Percentiles rank a stretch among this genome's conserved stretches.
Evolutionary conservation across 2,329 filamentous ascomycete species (phyloP).

Genomic region (Alternaria novae-zelandiae): DNA sequence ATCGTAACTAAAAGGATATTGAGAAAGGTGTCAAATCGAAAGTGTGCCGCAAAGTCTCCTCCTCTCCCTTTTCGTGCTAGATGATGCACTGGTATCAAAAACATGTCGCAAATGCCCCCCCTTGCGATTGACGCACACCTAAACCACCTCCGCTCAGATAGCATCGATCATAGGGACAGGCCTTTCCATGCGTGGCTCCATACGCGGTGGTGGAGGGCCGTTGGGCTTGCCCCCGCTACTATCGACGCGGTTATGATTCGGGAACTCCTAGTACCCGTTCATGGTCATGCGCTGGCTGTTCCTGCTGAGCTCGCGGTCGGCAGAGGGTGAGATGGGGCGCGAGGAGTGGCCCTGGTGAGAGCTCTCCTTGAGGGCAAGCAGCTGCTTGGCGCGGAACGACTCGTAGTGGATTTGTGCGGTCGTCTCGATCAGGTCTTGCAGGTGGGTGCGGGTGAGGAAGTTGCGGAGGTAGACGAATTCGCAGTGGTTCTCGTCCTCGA

Average conservation of each 20-base stretch:
- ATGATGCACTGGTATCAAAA: slow-evolving; percentile 50
- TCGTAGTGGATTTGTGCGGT: slow-evolving; percentile 99
- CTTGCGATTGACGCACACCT: background rate
- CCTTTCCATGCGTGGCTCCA: slow-evolving; percentile 34
- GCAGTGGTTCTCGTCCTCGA: slow-evolving; percentile 99
- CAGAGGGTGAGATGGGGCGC: slow-evolving; percentile 92
- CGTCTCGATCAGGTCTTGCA: slow-evolving; percentile 98
- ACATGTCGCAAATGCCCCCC: slow-evolving; percentile 27
- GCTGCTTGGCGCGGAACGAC: slow-evolving; percentile 99
- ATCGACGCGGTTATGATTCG: slow-evolving; percentile 41
- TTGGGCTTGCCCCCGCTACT: slow-evolving; percentile 34
- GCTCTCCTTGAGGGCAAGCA: slow-evolving; percentile 96
- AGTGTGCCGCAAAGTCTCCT: slow-evolving; percentile 28
- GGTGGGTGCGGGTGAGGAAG: slow-evolving; percentile 97
- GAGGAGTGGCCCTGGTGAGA: slow-evolving; percentile 79
- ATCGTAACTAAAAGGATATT: slow-evolving; percentile 47
- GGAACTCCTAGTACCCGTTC: slow-evolving; percentile 85
- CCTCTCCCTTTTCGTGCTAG: slow-evolving; percentile 35
- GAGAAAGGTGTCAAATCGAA: slow-evolving; percentile 37
- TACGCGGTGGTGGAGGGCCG: slow-evolving; percentile 28
- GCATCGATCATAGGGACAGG: slow-evolving; percentile 33
- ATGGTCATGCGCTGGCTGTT: slow-evolving; percentile 97
- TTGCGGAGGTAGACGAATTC: slow-evolving; percentile 98
- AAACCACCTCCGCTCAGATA: slow-evolving; percentile 18
- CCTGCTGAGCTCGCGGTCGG: slow-evolving; percentile 94